Evolutionary conservation across 306 rosid species (phyloP), one percentile per base, ranked within the genome.

Genomic region (Lotus japonicus): DNA sequence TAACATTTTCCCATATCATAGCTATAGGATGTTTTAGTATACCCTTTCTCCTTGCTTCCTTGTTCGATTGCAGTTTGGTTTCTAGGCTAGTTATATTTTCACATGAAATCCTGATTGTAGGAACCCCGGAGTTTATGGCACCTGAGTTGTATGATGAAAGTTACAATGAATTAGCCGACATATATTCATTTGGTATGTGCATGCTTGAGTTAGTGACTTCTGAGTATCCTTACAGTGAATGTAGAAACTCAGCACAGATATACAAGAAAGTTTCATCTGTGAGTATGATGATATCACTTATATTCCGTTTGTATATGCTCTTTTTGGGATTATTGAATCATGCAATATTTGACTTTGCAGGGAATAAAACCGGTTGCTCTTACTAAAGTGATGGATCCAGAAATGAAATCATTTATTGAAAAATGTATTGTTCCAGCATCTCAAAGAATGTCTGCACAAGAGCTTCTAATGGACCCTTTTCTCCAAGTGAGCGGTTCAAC

Each of bases 91-190:
- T 71, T 59, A 19, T 35, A 14, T 61, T 23, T 35, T 44, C 39
- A 9, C 21, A 15, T 66, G 19, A 23, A 19, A 60, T 60, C 70
- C 21, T 72, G 63, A 19, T 28, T 31, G 7, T 55, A 83, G 87
- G 82, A 56, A 83, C 87, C 64, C 84, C 84, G 36, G 87, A 79
- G 71, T 83, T 83, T 66, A 83, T 83, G 84, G 87, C 87, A 36
- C 84, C 87, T 68, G 82, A 79, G 71, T 35, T 83, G 63, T 83
- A 83, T 68, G 82, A 83, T 63, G 87, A 83, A 76, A 64, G 64
- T 39, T 83, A 83, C 64, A 83, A 79, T 59, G 82, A 83, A 77
- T 72, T 76, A 63, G 84, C 77, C 0, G 87, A 83, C 70, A 68
- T 83, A 75, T 83, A 83, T 69, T 83, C 87, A 26, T 83, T 83